Evolutionary conservation across 257 asterid species (phyloP).

Genomic region (Apocynum venetum): DNA sequence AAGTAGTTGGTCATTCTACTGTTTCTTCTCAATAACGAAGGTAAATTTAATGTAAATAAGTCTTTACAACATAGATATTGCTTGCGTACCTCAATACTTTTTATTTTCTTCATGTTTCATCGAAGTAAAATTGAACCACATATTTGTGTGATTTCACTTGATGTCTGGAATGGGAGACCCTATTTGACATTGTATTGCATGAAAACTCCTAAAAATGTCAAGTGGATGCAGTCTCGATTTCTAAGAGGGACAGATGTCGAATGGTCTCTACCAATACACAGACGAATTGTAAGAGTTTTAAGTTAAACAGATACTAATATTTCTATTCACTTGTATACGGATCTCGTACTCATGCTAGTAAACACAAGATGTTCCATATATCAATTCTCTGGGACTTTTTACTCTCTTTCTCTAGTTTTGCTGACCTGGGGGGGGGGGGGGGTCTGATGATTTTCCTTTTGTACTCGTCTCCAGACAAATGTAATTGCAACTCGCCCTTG

Average conservation of each 20-base stretch:
- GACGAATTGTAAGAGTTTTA: neutral
- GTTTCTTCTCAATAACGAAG: neutral
- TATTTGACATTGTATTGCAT: neutral
- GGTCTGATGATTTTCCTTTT: neutral
- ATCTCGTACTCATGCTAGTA: neutral
- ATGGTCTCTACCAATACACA: neutral
- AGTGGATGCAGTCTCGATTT: neutral
- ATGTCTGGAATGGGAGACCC: neutral
- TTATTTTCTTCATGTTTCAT: neutral
- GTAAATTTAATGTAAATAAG: neutral
- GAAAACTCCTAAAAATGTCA: neutral
- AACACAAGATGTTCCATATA: neutral
- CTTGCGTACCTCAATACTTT: neutral
- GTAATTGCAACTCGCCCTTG: neutral
- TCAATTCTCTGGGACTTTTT: neutral
- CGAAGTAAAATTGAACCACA: neutral
- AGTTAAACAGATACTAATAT: neutral
- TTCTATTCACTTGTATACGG: neutral
- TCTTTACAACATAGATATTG: neutral
- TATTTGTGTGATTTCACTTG: neutral
- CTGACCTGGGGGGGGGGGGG: neutral
- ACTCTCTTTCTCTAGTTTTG: neutral
- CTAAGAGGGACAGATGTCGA: too few relatives aligned
- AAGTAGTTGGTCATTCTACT: conserved; percentile 35
- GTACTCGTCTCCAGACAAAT: neutral